Percentiles rank a stretch among this genome's conserved stretches.
Evolutionary conservation across 2,329 filamentous ascomycete genomes (phyloP).

Genomic region (Epichloe coenophiala): DNA sequence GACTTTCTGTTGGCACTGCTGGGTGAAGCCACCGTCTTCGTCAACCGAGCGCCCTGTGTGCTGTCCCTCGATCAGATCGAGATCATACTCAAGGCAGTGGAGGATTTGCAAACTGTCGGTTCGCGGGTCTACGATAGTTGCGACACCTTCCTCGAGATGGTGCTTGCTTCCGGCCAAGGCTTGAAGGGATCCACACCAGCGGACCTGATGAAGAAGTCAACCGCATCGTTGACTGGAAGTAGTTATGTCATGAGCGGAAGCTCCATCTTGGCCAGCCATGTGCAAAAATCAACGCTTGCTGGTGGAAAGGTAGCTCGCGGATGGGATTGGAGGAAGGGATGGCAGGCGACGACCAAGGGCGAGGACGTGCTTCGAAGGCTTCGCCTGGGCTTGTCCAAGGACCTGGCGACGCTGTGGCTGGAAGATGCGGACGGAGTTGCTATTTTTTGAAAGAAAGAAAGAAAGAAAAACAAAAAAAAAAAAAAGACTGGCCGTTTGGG

Average conservation of each 20-base stretch:
- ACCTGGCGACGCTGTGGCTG: slow-evolving; percentile 58
- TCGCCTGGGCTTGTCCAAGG: slow-evolving; percentile 59
- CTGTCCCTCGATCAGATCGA: slow-evolving; percentile 62
- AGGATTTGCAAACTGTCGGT: slow-evolving; percentile 66
- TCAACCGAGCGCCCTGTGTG: slow-evolving; percentile 42
- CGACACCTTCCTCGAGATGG: slow-evolving; percentile 65
- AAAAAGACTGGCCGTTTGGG: background rate
- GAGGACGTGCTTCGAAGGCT: slow-evolving; percentile 60
- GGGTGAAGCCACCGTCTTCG: slow-evolving; percentile 68
- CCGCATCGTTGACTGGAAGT: slow-evolving; percentile 38
- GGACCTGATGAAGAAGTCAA: slow-evolving; percentile 50
- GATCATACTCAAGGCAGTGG: slow-evolving; percentile 59
- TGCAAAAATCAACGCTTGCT: slow-evolving; percentile 45
- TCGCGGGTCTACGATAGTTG: slow-evolving; percentile 59
- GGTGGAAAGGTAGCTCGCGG: slow-evolving; percentile 43
- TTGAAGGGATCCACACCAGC: slow-evolving; percentile 48
- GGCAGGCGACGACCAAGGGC: slow-evolving; percentile 52
- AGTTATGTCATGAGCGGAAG: slow-evolving; percentile 61
- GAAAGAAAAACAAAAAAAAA: background rate
- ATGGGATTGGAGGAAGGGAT: slow-evolving; percentile 69
- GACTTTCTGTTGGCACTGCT: slow-evolving; percentile 76
- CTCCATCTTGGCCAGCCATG: slow-evolving; percentile 52
- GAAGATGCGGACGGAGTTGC: slow-evolving; percentile 47
- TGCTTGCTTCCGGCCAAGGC: slow-evolving; percentile 56
- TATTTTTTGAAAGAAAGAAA: slow-evolving; percentile 25